Conservation (phyloP, 2,329 filamentous ascomycete species). For the Aspergillus melleus region DNA sequence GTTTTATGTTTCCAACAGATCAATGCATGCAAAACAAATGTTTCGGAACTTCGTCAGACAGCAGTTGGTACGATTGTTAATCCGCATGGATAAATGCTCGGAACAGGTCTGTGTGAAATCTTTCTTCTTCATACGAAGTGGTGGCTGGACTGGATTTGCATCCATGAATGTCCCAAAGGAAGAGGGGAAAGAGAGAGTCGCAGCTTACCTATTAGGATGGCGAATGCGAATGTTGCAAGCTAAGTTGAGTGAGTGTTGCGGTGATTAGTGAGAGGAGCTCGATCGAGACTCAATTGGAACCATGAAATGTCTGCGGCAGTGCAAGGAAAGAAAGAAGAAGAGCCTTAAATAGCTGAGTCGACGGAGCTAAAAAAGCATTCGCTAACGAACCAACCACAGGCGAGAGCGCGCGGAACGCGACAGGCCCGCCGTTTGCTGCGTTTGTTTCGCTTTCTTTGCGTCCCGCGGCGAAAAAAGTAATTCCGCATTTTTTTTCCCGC, state of each 20-base stretch:
- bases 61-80: constrained; percentile 47
- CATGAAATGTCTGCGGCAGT: not conserved
- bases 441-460: constrained; percentile 9
- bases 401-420: not conserved
- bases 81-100: constrained; percentile 61
- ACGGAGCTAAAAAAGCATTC: constrained; percentile 10
- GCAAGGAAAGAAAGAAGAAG: not conserved
- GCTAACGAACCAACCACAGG: constrained; percentile 22
- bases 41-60: constrained; percentile 44
- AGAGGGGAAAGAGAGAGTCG: not conserved
- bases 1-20: not conserved
- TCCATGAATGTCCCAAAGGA: not conserved
- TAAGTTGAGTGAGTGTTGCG: too few species aligned
- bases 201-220: not conserved
- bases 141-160: not conserved
- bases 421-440: too few species aligned
- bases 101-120: constrained; percentile 63
- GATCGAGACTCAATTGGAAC: not conserved
- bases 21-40: constrained; percentile 8
- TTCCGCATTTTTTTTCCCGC: constrained; percentile 14
- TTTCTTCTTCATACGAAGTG: constrained; percentile 53
- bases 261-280: too few species aligned
- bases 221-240: too few species aligned
- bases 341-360: constrained; percentile 60
- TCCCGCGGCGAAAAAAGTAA: constrained; percentile 16